A percentile compares a stretch with the other conserved stretches of the same genome.
phyloP scores from a whole-genome alignment of 225 moss, liverwort and hornwort genomes.

The Polytrichum commune region DNA sequence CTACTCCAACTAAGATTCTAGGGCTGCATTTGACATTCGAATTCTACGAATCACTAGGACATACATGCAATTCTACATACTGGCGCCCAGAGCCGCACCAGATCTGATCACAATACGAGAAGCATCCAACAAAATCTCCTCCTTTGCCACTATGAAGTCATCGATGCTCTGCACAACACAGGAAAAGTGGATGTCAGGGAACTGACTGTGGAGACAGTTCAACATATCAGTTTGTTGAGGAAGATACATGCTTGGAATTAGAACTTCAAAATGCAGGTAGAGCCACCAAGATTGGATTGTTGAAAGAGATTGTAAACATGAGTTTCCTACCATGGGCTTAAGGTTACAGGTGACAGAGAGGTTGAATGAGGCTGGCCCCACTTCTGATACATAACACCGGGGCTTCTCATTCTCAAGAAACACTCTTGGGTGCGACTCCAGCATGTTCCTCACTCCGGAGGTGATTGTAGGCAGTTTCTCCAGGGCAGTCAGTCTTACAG shows the following conservation, averaged over 20 bases:
- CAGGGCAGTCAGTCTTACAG: constrained; percentile 64
- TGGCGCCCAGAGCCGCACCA: constrained; percentile 71
- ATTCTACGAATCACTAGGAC: background rate
- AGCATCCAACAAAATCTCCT: constrained; percentile 69
- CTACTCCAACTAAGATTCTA: no score
- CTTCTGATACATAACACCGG: constrained; percentile 64
- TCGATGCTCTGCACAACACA: constrained; percentile 53
- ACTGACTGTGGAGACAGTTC: background rate
- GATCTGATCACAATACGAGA: constrained; percentile 64
- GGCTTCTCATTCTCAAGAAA: constrained; percentile 65
- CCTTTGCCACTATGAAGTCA: constrained; percentile 54
- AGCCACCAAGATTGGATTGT: background rate
- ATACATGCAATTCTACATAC: constrained; percentile 28
- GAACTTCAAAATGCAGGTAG: background rate
- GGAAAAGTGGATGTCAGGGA: background rate
- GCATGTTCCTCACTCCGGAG: constrained; percentile 65
- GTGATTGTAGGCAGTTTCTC: constrained; percentile 71
- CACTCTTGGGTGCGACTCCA: constrained; percentile 56
- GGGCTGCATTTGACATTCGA: no score
- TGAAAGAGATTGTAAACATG: background rate
- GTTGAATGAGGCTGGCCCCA: constrained; percentile 58
- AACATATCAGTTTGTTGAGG: background rate
- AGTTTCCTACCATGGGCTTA: constrained; percentile 70
- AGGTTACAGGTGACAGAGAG: constrained; percentile 68
- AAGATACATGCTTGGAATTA: background rate